Evolutionary conservation across 352 stramenopile genomes (phyloP).

Genomic region (Globisporangium ultimum): DNA sequence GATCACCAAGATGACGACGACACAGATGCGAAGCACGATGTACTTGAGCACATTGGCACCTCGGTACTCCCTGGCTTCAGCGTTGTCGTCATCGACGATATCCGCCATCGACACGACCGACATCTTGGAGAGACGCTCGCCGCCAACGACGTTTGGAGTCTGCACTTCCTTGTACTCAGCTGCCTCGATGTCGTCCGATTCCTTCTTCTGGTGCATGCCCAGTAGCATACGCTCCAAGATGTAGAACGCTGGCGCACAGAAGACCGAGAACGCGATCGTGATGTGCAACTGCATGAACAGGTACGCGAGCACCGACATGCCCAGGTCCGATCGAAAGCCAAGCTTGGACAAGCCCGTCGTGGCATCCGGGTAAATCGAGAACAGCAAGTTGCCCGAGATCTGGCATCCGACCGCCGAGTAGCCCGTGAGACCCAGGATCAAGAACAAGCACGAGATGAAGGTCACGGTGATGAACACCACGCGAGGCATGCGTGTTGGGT

Average conservation of each 20-base stretch:
- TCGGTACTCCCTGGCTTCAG: constrained; percentile 22
- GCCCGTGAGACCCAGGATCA: constrained; percentile 11
- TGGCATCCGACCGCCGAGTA: constrained; percentile 17
- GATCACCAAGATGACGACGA: constrained; percentile 32
- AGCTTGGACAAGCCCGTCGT: no score
- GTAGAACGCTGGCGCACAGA: no score
- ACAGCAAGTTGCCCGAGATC: constrained; percentile 38
- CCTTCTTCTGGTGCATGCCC: no score
- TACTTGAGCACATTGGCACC: constrained; percentile 38
- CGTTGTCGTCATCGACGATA: constrained; percentile 15
- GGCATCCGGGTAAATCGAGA: constrained; percentile 37
- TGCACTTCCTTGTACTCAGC: constrained; percentile 12
- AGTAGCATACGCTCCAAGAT: no score
- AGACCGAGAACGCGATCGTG: no score
- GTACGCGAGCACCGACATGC: no score
- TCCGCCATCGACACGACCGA: constrained; percentile 26
- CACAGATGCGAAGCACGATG: constrained; percentile 26
- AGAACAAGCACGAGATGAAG: constrained; percentile 22
- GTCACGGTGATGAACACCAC: no score
- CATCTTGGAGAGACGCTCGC: constrained; percentile 5
- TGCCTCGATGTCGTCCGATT: no score
- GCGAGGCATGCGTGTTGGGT: no score
- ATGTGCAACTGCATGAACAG: no score
- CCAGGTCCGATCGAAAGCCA: no score
- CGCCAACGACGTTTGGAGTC: neutral